phyloP scores from a whole-genome alignment of 345 rosid genomes.

The Clausena lansium region DNA sequence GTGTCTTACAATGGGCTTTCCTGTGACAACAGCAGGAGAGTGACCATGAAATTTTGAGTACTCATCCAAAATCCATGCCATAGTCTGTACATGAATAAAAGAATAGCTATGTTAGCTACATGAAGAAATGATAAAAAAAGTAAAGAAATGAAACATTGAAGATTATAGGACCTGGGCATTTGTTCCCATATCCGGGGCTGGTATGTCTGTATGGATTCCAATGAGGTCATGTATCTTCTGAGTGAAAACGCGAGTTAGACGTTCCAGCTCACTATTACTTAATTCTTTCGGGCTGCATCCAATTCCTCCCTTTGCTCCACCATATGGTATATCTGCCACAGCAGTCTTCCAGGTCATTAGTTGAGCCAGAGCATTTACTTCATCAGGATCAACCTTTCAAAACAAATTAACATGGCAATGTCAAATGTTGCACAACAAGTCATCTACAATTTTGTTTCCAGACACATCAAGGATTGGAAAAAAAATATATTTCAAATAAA shows the following conservation, averaged over 20 bases:
- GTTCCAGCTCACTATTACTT: conserved; percentile 70
- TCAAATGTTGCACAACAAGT: background rate
- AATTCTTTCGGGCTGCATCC: conserved; percentile 77
- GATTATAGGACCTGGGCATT: conserved; percentile 59
- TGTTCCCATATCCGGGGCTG: conserved; percentile 98
- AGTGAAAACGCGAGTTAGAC: conserved; percentile 93
- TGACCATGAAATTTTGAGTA: conserved; percentile 97
- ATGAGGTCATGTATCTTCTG: conserved; percentile 97
- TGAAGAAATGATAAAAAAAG: background rate
- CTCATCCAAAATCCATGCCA: conserved; percentile 98
- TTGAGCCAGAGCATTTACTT: conserved; percentile 96
- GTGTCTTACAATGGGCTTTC: conserved; percentile 77
- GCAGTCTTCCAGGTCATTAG: conserved; percentile 99
- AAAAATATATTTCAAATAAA: background rate
- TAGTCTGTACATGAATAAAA: conserved; percentile 46
- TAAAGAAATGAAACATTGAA: background rate
- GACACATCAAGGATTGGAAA: background rate
- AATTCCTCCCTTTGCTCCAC: conserved; percentile 97
- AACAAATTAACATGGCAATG: conserved; percentile 1
- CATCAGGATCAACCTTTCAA: conserved; percentile 89
- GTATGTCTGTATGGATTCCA: conserved; percentile 87
- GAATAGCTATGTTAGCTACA: background rate
- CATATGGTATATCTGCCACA: conserved; percentile 92
- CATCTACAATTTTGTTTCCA: background rate
- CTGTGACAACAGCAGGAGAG: conserved; percentile 93